Evolutionary conservation across 1,284 basidiomycete species (phyloP), one percentile per base, ranked within the genome.

Genomic region (Neolentinus lepideus): DNA sequence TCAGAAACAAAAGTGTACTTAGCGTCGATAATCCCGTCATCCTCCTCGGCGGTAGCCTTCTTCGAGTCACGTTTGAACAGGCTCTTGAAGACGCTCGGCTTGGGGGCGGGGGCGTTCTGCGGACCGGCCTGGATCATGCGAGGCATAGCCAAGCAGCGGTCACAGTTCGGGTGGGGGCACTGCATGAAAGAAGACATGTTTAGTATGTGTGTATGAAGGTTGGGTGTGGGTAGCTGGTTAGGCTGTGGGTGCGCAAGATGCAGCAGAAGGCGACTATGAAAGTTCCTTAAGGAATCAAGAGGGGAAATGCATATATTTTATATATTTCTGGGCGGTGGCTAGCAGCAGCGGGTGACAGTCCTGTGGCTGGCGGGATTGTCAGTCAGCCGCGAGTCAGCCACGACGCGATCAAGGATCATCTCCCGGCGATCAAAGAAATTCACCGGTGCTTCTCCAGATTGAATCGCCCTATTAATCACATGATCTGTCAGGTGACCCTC

Each of bases 181-280:
- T 43, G 38, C 38, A 43, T 43, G n/a, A 43, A 43, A 21, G 38
- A n/a, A 43, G 38, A 43, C 38, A 43, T 43, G 38, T 43, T 43
- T 43, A 43, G 38, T 43, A 21, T 9, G 16, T n/a, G 38, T 35
- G 16, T 43, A 16, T 6, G 19, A 8, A 16, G 38, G 38, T 43
- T 9, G 38, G 38, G 38, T 43, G 38, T 16, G 6, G 38, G 16
- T 9, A 43, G 38, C 38, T 43, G 38, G 38, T 43, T n/a, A 43
- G 38, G 38, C 38, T 43, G 16, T 6, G 38, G 38, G 6, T 43
- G 38, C 38, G 38, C 38, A 43, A 21, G n/a, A 43, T 43, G 38
- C 38, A 43, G 38, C 38, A 43, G 38, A 43, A 43, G 38, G 38
- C 38, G 38, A 43, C 38, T 43, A n/a, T 43, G 38, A 43, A 43